Conservation (phyloP, 306 rosid species). For the Ammopiptanthus mongolicus region DNA sequence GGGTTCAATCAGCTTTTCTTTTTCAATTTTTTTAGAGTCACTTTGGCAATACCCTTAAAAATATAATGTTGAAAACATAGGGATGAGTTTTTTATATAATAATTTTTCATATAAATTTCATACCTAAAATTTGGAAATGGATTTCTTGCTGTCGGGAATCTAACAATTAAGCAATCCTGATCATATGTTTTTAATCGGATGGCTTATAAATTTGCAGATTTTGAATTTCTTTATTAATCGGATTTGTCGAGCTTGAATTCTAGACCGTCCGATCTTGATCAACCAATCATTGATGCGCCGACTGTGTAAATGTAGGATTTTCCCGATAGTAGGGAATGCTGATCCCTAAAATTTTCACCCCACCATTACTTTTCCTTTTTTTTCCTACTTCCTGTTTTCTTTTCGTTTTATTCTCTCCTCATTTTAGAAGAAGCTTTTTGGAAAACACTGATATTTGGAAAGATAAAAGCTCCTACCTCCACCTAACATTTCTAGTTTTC, state of each 20-base stretch:
- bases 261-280: too few species aligned
- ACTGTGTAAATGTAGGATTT: too few species aligned
- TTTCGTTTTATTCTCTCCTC: background rate
- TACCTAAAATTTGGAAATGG: too few species aligned
- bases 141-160: too few species aligned
- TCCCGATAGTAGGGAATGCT: too few species aligned
- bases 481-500: background rate
- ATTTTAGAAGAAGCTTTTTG: background rate
- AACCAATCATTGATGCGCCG: too few species aligned
- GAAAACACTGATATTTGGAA: background rate
- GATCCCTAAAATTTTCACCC: background rate
- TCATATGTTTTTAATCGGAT: too few species aligned
- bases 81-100: background rate
- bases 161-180: too few species aligned
- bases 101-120: too few species aligned
- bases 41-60: background rate
- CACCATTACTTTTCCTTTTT: background rate
- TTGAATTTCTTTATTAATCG: too few species aligned
- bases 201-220: too few species aligned
- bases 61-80: background rate
- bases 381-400: background rate
- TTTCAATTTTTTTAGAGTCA: background rate
- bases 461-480: constrained; percentile 14
- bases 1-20: background rate
- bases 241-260: too few species aligned